Conservation (phyloP, 2,329 filamentous ascomycete species). For the Podosphaera aphanis region DNA sequence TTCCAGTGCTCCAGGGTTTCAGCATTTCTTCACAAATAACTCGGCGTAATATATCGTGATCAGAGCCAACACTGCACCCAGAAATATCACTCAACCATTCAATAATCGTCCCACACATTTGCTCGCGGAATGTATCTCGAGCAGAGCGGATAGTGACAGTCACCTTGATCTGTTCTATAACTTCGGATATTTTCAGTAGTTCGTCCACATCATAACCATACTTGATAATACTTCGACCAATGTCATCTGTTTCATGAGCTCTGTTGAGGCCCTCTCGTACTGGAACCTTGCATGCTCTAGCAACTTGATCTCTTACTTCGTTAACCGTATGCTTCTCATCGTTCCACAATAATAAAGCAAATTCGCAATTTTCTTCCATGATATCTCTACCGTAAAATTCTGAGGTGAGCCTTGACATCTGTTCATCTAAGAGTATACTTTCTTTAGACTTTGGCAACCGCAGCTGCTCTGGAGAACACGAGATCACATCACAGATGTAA, state of each 20-base stretch:
- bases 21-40: constrained; percentile 82
- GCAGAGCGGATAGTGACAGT: constrained; percentile 87
- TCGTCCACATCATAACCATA: constrained; percentile 48
- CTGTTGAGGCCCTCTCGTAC: constrained; percentile 44
- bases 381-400: constrained; percentile 50
- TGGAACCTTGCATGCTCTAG: constrained; percentile 60
- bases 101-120: constrained; percentile 96
- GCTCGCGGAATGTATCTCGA: constrained; percentile 84
- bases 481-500: constrained; percentile 94
- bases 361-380: constrained; percentile 44
- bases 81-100: constrained; percentile 90
- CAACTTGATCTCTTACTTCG: constrained; percentile 77
- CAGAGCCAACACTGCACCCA: constrained; percentile 62
- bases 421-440: constrained; percentile 62
- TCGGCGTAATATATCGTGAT: constrained; percentile 55
- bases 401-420: constrained; percentile 48
- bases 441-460: constrained; percentile 64
- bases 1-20: constrained; percentile 68
- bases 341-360: constrained; percentile 79
- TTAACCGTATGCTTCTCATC: constrained; percentile 94
- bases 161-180: constrained; percentile 86
- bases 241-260: constrained; percentile 70
- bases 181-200: constrained; percentile 55
- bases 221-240: constrained; percentile 67
- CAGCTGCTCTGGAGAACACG: constrained; percentile 88